Evolutionary conservation across 192 early-diverging fungal genomes (phyloP).

Genomic region (Coemansia sp.): DNA sequence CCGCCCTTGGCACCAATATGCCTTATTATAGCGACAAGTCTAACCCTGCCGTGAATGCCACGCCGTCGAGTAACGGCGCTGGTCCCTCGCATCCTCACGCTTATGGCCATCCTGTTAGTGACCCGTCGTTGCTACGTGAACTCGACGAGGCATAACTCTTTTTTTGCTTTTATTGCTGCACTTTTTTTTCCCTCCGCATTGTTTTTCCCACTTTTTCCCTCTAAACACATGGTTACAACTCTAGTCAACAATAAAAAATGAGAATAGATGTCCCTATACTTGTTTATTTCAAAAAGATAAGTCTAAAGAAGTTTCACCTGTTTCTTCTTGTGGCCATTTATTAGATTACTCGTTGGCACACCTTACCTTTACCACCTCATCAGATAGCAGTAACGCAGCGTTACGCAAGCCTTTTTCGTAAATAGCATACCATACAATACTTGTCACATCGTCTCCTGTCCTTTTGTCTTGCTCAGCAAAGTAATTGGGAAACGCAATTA

Average conservation of each 20-base stretch:
- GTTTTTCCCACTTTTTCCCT: not conserved
- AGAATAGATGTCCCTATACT: not conserved
- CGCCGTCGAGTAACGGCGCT: too few species aligned
- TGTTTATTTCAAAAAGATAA: too few species aligned
- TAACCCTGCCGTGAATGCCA: not conserved
- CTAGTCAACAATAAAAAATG: too few species aligned
- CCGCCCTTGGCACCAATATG: not conserved
- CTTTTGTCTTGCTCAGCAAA: too few species aligned
- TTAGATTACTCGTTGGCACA: not conserved
- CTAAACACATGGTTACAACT: not conserved
- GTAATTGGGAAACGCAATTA: too few species aligned
- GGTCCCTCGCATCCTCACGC: not conserved
- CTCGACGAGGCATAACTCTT: conserved; percentile 27
- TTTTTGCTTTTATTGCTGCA: not conserved
- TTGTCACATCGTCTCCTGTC: too few species aligned
- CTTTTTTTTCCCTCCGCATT: not conserved
- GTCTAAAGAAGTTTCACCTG: not conserved
- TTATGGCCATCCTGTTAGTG: not conserved
- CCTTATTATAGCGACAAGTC: conserved; percentile 15
- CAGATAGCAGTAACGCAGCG: too few species aligned
- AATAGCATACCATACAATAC: too few species aligned
- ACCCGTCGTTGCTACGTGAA: conserved; percentile 27
- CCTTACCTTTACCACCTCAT: too few species aligned
- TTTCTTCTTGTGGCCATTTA: not conserved
- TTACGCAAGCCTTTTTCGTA: too few species aligned